phyloP scores from a whole-genome alignment of 2,329 filamentous ascomycete species.

The Pseudogymnoascus sp. region DNA sequence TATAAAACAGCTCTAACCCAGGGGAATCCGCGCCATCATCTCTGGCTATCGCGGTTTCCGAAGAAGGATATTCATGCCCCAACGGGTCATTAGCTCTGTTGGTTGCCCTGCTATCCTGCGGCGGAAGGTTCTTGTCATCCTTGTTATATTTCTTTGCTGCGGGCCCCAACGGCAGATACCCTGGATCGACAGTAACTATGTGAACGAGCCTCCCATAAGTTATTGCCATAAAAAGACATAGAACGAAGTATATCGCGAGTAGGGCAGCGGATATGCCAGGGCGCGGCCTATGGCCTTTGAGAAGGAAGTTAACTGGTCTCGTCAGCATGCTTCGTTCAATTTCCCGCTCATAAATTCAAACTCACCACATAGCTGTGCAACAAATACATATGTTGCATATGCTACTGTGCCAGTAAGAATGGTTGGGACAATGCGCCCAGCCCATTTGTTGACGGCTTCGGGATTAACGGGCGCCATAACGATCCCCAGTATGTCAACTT shows the following conservation, averaged over 20 bases:
- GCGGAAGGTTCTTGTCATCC: slow-evolving; percentile 24
- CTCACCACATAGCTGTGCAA: slow-evolving; percentile 62
- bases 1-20: slow-evolving; percentile 70
- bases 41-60: slow-evolving; percentile 17
- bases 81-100: slow-evolving; percentile 12
- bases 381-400: slow-evolving; percentile 65
- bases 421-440: slow-evolving; percentile 52
- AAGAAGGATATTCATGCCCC: slow-evolving; percentile 16
- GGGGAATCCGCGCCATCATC: slow-evolving; percentile 49
- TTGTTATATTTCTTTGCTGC: slow-evolving; percentile 22
- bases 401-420: slow-evolving; percentile 59
- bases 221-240: slow-evolving; percentile 58
- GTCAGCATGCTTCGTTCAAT: slow-evolving; percentile 13
- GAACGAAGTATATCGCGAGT: slow-evolving; percentile 63
- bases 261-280: slow-evolving; percentile 58
- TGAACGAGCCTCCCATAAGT: slow-evolving; percentile 67
- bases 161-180: slow-evolving; percentile 61
- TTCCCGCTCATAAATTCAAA: slow-evolving; percentile 17
- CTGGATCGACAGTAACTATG: slow-evolving; percentile 63
- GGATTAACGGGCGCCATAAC: slow-evolving; percentile 1
- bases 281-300: slow-evolving; percentile 40
- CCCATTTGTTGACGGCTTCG: slow-evolving; percentile 23
- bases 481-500: not conserved
- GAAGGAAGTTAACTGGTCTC: slow-evolving; percentile 62
- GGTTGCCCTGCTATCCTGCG: slow-evolving; percentile 17